Evolutionary conservation across 2,329 filamentous ascomycete species (phyloP).

Genomic region (Diaporthe helianthi): DNA sequence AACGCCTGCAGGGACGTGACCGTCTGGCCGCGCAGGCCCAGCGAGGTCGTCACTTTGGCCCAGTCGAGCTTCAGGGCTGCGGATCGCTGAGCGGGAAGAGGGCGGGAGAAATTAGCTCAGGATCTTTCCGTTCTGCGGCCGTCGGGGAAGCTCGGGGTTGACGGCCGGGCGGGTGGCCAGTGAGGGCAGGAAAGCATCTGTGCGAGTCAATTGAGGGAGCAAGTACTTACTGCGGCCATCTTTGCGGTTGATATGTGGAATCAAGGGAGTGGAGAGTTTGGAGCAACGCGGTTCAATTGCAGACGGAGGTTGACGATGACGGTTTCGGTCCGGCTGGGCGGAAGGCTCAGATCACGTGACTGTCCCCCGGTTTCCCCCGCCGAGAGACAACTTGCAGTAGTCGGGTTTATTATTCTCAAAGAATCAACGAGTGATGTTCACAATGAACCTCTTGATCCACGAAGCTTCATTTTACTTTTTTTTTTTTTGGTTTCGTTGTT

Average conservation of each 20-base stretch:
- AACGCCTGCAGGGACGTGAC: slow-evolving; percentile 90
- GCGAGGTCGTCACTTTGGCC: slow-evolving; percentile 91
- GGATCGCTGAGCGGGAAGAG: slow-evolving; percentile 73
- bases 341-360: slow-evolving; percentile 39
- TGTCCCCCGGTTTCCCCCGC: slow-evolving; percentile 45
- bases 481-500: too few relatives aligned
- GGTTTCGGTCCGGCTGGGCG: slow-evolving; percentile 22
- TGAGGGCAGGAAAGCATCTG: not conserved
- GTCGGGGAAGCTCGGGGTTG: not conserved
- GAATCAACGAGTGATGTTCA: not conserved
- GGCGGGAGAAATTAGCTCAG: slow-evolving; percentile 63
- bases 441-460: not conserved
- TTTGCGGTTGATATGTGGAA: slow-evolving; percentile 54
- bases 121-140: slow-evolving; percentile 11
- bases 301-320: slow-evolving; percentile 27
- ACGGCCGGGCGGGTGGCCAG: not conserved
- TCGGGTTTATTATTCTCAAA: too few relatives aligned
- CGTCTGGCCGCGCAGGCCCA: slow-evolving; percentile 95
- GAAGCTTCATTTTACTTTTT: not conserved
- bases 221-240: slow-evolving; percentile 69
- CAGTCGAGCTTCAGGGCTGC: slow-evolving; percentile 99
- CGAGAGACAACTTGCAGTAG: not conserved
- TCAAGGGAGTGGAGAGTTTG: slow-evolving; percentile 53
- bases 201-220: slow-evolving; percentile 38
- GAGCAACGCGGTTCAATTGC: slow-evolving; percentile 20